A percentile compares a stretch with the other conserved stretches of the same genome.
These are phyloP conservation scores for Kodamaea fungicola DNA, from an alignment of 1,139 yeast species.

Conservation along the genomic window DNA sequence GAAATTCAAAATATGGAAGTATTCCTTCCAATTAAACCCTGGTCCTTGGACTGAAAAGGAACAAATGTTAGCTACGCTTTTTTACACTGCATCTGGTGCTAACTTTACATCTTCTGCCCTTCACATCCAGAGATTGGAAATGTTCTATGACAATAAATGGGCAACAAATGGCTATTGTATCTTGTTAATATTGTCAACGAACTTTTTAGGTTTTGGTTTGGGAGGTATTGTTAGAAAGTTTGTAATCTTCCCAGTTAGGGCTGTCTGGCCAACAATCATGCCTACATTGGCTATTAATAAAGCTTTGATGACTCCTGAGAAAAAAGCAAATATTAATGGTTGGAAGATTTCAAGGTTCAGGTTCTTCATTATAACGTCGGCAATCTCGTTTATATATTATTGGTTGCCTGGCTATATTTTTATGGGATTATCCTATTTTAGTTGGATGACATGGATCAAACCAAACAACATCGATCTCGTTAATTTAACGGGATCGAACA, in stretches of 20 bases:
- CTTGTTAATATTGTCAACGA: constrained; percentile 13
- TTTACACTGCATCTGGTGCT: constrained; percentile 13
- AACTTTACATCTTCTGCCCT: constrained; percentile 12
- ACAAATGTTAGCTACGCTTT: constrained; percentile 17
- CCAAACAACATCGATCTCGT: constrained; percentile 16
- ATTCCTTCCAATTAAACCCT: constrained; percentile 19
- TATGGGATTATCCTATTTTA: constrained; percentile 14
- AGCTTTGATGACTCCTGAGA: constrained; percentile 14
- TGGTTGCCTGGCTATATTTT: constrained; percentile 18
- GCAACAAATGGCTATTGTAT: constrained; percentile 14
- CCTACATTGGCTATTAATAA: constrained; percentile 17
- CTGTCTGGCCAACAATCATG: constrained; percentile 15
- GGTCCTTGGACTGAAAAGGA: constrained; percentile 23
- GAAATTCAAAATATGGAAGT: constrained; percentile 13
- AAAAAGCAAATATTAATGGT: constrained; percentile 14
- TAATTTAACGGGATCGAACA: constrained; percentile 11
- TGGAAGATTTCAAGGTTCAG: constrained; percentile 16
- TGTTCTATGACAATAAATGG: constrained; percentile 14
- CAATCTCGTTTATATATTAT: constrained; percentile 14
- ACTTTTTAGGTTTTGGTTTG: constrained; percentile 20
- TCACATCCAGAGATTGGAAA: constrained; percentile 13
- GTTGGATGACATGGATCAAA: constrained; percentile 19
- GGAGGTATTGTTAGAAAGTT: constrained; percentile 18
- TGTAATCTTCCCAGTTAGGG: constrained; percentile 12
- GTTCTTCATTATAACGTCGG: constrained; percentile 10